phyloP scores from a whole-genome alignment of 352 stramenopile genomes.

The Saprolegnia parasitica region DNA sequence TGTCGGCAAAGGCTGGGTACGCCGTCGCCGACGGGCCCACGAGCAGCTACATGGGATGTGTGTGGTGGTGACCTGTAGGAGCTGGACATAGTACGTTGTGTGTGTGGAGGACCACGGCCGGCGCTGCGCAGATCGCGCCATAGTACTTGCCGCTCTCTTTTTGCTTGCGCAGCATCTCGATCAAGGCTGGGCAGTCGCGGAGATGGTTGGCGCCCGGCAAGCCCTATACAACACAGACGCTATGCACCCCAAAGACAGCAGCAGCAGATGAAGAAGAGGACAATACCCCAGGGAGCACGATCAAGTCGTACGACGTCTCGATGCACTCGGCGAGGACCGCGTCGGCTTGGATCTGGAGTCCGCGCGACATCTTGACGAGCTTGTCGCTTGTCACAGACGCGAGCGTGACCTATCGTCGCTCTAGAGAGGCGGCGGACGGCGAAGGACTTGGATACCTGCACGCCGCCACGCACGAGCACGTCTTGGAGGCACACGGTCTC shows the following conservation, averaged over 20 bases:
- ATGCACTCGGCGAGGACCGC: conserved; percentile 54
- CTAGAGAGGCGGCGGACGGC: neutral
- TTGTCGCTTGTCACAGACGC: conserved; percentile 57
- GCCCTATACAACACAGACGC: conserved; percentile 35
- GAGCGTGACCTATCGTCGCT: conserved; percentile 43
- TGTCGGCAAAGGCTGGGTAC: conserved; percentile 64
- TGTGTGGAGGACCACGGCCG: conserved; percentile 58
- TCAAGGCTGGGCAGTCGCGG: conserved; percentile 57
- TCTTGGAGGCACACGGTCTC: conserved; percentile 70
- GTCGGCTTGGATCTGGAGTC: conserved; percentile 64
- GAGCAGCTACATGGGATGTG: conserved; percentile 35
- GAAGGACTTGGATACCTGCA: conserved; percentile 34
- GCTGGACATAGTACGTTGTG: conserved; percentile 36
- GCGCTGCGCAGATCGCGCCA: conserved; percentile 71
- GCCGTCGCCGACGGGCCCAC: conserved; percentile 42
- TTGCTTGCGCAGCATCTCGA: conserved; percentile 55
- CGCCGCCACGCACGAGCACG: conserved; percentile 61
- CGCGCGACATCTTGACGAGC: conserved; percentile 69
- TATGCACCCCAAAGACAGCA: neutral
- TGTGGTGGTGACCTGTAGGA: neutral
- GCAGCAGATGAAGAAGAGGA: conserved; percentile 20
- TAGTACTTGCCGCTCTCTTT: conserved; percentile 59
- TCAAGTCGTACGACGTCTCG: conserved; percentile 55
- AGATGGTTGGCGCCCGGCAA: conserved; percentile 63
- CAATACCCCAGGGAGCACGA: conserved; percentile 61